phyloP scores from a whole-genome alignment of 1,284 basidiomycete species.

The Albatrellus sp. region DNA sequence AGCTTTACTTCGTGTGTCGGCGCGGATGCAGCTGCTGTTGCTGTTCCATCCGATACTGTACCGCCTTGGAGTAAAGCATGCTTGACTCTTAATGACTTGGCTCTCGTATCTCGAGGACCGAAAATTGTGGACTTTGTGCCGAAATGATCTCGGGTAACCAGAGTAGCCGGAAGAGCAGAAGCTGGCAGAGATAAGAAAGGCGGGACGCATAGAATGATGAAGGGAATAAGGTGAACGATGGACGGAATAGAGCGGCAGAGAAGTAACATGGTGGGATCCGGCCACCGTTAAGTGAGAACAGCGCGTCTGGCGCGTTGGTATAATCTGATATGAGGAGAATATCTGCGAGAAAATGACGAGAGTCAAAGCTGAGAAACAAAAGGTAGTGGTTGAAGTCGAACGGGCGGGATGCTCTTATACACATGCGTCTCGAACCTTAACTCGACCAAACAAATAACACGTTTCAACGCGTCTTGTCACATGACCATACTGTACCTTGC shows the following conservation, averaged over 20 bases:
- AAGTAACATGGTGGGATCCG: constrained; percentile 22
- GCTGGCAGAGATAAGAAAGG: constrained; percentile 12
- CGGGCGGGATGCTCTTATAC: constrained; percentile 4
- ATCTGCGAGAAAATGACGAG: no score
- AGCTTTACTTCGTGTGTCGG: no score
- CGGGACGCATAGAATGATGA: constrained; percentile 22
- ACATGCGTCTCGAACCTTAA: constrained; percentile 4
- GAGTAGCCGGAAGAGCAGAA: no score
- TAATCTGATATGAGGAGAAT: constrained; percentile 1
- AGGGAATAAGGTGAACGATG: constrained; percentile 25
- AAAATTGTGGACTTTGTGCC: no score
- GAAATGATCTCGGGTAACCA: no score
- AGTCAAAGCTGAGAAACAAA: not conserved
- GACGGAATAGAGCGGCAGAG: constrained; percentile 23
- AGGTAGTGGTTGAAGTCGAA: constrained; percentile 1
- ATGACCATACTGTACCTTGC: not conserved
- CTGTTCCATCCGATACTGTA: no score
- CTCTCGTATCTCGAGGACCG: no score
- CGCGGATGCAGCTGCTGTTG: no score
- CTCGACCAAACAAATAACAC: constrained; percentile 8
- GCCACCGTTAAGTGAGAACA: constrained; percentile 6
- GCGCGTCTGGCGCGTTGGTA: constrained; percentile 14
- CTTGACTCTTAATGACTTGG: no score
- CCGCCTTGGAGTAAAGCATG: no score
- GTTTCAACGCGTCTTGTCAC: constrained; percentile 5